phyloP scores from a whole-genome alignment of 2,329 filamentous ascomycete species.

The Xylariaceae sp. region DNA sequence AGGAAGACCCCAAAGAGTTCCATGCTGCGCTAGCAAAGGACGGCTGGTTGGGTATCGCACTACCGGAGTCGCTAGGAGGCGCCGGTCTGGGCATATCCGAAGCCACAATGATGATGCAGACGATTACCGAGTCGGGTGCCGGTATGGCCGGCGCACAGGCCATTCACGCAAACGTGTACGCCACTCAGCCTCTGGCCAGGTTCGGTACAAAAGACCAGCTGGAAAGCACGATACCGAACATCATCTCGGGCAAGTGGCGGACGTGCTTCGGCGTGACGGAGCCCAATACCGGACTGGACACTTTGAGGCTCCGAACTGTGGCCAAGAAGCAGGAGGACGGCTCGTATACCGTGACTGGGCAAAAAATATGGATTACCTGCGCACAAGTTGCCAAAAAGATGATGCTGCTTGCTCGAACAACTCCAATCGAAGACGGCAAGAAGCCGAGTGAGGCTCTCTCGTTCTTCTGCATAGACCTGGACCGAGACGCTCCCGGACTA shows the following conservation, averaged over 20 bases:
- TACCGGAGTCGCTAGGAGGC: constrained; percentile 70
- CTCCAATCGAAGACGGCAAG: constrained; percentile 57
- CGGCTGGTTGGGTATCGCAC: constrained; percentile 76
- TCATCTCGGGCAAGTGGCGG: constrained; percentile 66
- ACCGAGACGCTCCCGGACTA: constrained; percentile 53
- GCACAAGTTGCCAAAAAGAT: constrained; percentile 79
- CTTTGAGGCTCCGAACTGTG: constrained; percentile 61
- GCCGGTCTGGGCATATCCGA: constrained; percentile 73
- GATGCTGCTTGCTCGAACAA: constrained; percentile 76
- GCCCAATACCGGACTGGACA: constrained; percentile 74
- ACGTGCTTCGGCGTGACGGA: constrained; percentile 84
- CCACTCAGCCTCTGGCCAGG: constrained; percentile 67
- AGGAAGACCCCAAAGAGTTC: constrained; percentile 67
- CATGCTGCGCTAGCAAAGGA: constrained; percentile 68
- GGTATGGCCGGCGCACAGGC: constrained; percentile 67
- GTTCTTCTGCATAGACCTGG: constrained; percentile 74
- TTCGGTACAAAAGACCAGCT: constrained; percentile 65
- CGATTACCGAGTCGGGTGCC: constrained; percentile 70
- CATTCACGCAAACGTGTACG: constrained; percentile 64
- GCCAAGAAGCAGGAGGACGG: constrained; percentile 51
- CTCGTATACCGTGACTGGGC: constrained; percentile 63
- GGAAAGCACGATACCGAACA: constrained; percentile 58
- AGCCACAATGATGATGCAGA: constrained; percentile 83
- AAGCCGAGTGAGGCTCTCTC: constrained; percentile 73
- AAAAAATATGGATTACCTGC: constrained; percentile 88